Evolutionary conservation across 2,329 filamentous ascomycete species (phyloP), one percentile per base, ranked within the genome.

Genomic region (Fusarium decemcellulare): DNA sequence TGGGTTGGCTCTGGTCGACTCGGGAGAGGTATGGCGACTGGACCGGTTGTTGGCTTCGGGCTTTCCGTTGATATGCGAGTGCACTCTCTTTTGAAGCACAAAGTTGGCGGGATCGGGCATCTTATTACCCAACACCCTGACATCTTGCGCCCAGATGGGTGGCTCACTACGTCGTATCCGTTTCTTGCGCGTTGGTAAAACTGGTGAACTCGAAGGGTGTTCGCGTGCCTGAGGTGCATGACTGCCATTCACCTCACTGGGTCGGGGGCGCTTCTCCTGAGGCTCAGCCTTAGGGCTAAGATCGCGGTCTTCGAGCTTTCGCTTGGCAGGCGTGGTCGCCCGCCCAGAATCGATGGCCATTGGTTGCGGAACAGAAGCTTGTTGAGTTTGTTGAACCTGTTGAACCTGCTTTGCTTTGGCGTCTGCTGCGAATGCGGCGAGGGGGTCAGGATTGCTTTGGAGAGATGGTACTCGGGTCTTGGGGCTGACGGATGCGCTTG

Each of bases 401-500:
- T 61, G 52, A 16, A 58, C 50, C 30, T 71, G 61, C 36, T 65
- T 71, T 8, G 70, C 52, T 61, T 70, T 77, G 36, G 68, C 68
- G 30, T 78, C 77, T 60, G 68, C 67, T 39, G 78, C 78, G 12
- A 74, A 60, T 18, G 68, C 65, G 43, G 70, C 61, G 18, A 71
- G 65, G 43, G 70, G 72, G 53, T 82, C 81, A 46, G 80, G 73
- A 72, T 78, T 84, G 76, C 79, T 85, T 61, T 82, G 82, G 39
- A 88, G 75, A 71, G 85, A 88, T 40, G 85, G 81, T 15, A 91
- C 82, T 67, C 87, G 85, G 37, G 92, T 94, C 81, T 93, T 94
- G 32, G 93, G 93, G 77, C 92, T 95, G 53, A 95, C 89, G 75
- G 92, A 95, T 56, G 92, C 79, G 76, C 91, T 93, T 52, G 87